Conservation (phyloP, 192 early-diverging fungal species). For the Coemansia sp. region DNA sequence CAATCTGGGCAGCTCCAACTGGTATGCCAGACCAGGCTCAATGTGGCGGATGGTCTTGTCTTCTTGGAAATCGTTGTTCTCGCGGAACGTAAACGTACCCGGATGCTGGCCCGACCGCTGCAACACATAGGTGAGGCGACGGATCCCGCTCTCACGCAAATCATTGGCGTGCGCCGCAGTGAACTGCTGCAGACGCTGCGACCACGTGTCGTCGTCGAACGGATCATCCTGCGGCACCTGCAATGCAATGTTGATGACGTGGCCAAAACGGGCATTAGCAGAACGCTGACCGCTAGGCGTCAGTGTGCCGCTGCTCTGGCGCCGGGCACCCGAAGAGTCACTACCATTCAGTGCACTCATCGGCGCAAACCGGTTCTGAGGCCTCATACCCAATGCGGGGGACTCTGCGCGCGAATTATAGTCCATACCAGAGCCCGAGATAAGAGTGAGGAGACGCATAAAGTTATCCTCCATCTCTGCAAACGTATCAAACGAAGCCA, state of each 20-base stretch:
- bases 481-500: constrained; percentile 73
- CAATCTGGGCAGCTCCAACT: constrained; percentile 90
- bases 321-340: not conserved
- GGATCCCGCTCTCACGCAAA: constrained; percentile 77
- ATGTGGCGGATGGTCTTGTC: constrained; percentile 97
- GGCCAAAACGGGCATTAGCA: constrained; percentile 58
- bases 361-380: constrained; percentile 34
- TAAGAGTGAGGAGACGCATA: constrained; percentile 61
- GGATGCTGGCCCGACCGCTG: constrained; percentile 82
- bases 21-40: constrained; percentile 97
- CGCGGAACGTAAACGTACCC: constrained; percentile 96
- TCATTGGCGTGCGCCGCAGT: constrained; percentile 60
- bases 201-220: constrained; percentile 71
- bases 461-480: constrained; percentile 72
- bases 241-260: constrained; percentile 86
- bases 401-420: constrained; percentile 49
- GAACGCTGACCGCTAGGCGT: constrained; percentile 18
- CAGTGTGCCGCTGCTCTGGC: constrained; percentile 27
- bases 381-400: constrained; percentile 43
- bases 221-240: constrained; percentile 62
- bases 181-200: constrained; percentile 65
- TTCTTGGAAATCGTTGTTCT: constrained; percentile 78
- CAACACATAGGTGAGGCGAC: constrained; percentile 89
- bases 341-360: constrained; percentile 48
- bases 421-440: constrained; percentile 53